Evolutionary conservation across 2,329 filamentous ascomycete genomes (phyloP).

Genomic region (Metarhizium rileyi): DNA sequence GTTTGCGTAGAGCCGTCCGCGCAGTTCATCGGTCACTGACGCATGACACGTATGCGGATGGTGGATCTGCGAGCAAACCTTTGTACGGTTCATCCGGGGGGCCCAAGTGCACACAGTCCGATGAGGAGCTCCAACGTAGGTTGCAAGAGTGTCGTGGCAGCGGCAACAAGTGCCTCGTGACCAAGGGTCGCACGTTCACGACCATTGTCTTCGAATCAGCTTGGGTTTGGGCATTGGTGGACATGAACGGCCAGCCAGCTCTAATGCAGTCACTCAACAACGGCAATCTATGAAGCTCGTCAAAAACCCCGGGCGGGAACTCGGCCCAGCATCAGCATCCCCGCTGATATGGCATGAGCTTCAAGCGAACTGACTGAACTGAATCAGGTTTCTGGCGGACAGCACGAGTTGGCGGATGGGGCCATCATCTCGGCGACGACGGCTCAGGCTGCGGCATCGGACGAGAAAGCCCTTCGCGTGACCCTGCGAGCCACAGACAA

Average conservation of each 20-base stretch:
- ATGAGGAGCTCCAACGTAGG: conserved; percentile 12
- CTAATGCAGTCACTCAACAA: conserved; percentile 17
- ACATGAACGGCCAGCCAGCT: conserved; percentile 24
- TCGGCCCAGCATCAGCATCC: conserved; percentile 21
- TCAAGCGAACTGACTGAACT: conserved; percentile 12
- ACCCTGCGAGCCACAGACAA: conserved; percentile 22
- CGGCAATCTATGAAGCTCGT: conserved; percentile 19
- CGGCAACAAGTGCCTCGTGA: conserved; percentile 6
- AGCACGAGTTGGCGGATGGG: conserved; percentile 33
- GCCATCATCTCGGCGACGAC: conserved; percentile 32
- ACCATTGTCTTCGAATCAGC: conserved; percentile 17
- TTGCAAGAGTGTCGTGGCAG: conserved; percentile 10
- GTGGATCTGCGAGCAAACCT: conserved; percentile 22
- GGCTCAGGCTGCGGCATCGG: conserved; percentile 32
- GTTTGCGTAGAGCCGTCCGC: conserved; percentile 26
- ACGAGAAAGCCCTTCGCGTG: conserved; percentile 21
- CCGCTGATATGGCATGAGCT: conserved; percentile 33
- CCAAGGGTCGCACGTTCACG: not conserved
- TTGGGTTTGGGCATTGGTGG: conserved; percentile 32
- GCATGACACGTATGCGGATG: conserved; percentile 1
- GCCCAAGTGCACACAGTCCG: conserved; percentile 9
- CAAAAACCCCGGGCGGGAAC: conserved; percentile 12
- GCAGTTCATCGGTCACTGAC: too few species aligned
- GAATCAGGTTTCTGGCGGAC: conserved; percentile 16
- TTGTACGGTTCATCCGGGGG: conserved; percentile 12